Evolutionary conservation across 495 filamentous ascomycete species (phyloP), one percentile per base, ranked within the genome.

Genomic region (Podospora fimiseda): DNA sequence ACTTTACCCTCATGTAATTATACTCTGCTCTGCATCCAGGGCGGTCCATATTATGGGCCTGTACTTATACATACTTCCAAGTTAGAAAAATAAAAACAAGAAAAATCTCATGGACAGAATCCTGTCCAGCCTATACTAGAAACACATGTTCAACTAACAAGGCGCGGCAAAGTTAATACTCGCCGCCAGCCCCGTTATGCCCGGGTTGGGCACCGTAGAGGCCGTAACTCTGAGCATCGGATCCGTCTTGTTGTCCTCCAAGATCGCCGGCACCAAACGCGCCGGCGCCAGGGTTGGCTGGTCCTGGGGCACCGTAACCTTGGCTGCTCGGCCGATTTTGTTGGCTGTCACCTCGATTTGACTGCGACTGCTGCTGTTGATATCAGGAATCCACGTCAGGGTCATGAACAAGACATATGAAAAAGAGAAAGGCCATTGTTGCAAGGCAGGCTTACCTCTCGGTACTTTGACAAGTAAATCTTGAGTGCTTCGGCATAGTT

Each of bases 401-500:
- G 23, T 15, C 36, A 46, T n/a, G 43, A 3, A 46, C 14, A 7
- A 46, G 5, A 39, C 15, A 22, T 19, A 38, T 39, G 8, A 43
- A 33, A 24, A n/a, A 14, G 37, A 14, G 50, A 50, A 55, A 52
- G 33, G n/a, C n/a, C n/a, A 40, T 19, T 44, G 59, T 46, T 50
- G 15, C 53, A 65, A 52, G 54, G 60, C 51, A 60, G 59, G 77
- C 85, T 83, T 82, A 97, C 92, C 78, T 98, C 93, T 70, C 93
- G 85, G 72, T 97, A 98, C 71, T 96, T 92, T 53, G 91, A 86
- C 49, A 98, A 80, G 66, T 98, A 98, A 56, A 98, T 96, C 73
- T 97, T 97, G 43, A 98, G 78, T 19, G 93, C 93, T 67, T 98
- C 93, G 36, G 90, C 85, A 63, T 98, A 98, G 75, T 98, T 98